Evolutionary conservation across 2,329 filamentous ascomycete species (phyloP), one percentile per base, ranked within the genome.

Genomic region (Trichoderma asperellum): DNA sequence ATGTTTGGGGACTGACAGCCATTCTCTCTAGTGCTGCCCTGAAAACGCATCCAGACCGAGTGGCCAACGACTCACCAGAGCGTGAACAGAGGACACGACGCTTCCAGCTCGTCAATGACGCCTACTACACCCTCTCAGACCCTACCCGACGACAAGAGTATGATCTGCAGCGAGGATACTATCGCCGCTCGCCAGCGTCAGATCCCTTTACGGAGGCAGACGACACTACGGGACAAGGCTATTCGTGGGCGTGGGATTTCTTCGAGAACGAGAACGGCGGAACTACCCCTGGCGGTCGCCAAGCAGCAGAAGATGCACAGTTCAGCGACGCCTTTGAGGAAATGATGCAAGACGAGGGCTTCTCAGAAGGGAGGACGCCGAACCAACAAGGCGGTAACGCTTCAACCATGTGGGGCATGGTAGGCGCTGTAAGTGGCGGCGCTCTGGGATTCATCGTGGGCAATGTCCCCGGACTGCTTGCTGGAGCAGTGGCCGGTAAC

Each of bases 401-500:
- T 2, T 85, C 88, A 71, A 89, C 89, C 74, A 97, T 99, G 80
- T 99, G 96, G 95, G 87, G 89, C 68, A 80, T 97, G 72, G 78
- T 97, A 0, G 96, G 96, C 3, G 94, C 93, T 1, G 80, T 95
- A 52, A 96, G 93, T 76, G 96, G 96, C 37, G 95, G 91, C 14
- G 92, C 93, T 2, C 87, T 99, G 79, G 96, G 96, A 0, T 98
- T 98, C 79, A 99, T 99, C 74, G 87, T 98, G 32, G 96, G 91
- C 34, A 98, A 98, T 78, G 88, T 97, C 60, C 92, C 95, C 0
- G 96, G 96, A 0, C 86, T 95, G 76, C 80, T 98, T 47, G 95
- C 95, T 0, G 96, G 96, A 2, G 93, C 93, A 2, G 94, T 97
- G 2, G 95, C 94, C 0, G 96, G 96, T 12, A 98, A 97, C 81